phyloP scores from a whole-genome alignment of 768 basidiomycete genomes.

The Mycena metata region DNA sequence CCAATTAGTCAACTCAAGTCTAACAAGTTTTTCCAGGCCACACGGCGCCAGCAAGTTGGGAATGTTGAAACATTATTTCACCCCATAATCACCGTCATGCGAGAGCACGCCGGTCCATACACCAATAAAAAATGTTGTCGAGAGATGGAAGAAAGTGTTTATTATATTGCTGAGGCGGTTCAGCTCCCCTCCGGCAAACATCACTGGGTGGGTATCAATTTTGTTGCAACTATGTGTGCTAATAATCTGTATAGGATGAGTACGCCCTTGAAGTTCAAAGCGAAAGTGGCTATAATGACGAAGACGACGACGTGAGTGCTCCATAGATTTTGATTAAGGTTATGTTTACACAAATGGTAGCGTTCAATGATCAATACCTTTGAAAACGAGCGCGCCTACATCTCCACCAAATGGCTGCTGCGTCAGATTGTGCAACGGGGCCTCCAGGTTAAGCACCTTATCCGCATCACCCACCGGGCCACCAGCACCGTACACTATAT shows the following conservation, averaged over 20 bases:
- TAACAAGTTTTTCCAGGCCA: too few relatives aligned
- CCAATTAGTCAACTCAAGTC: too few relatives aligned
- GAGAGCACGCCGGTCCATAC: conserved; percentile 11
- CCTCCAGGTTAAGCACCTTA: background rate
- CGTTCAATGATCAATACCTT: background rate
- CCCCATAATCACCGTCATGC: background rate
- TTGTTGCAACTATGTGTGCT: background rate
- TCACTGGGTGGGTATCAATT: conserved; percentile 17
- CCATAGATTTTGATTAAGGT: background rate
- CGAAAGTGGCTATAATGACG: background rate
- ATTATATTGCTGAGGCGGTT: background rate
- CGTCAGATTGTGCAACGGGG: background rate
- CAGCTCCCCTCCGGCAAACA: conserved; percentile 11
- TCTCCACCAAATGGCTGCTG: background rate
- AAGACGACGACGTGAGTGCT: background rate
- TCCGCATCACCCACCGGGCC: background rate
- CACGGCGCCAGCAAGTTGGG: too few relatives aligned
- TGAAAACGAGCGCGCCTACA: background rate
- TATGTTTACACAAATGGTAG: background rate
- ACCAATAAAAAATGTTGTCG: conserved; percentile 6
- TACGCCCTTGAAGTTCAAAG: background rate
- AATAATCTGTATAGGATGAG: background rate
- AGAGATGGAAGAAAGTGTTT: conserved; percentile 23
- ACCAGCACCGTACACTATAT: background rate
- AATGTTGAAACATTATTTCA: conserved; percentile 15